Evolutionary conservation across 352 stramenopile species (phyloP).

Genomic region (Phytophthora constricta): DNA sequence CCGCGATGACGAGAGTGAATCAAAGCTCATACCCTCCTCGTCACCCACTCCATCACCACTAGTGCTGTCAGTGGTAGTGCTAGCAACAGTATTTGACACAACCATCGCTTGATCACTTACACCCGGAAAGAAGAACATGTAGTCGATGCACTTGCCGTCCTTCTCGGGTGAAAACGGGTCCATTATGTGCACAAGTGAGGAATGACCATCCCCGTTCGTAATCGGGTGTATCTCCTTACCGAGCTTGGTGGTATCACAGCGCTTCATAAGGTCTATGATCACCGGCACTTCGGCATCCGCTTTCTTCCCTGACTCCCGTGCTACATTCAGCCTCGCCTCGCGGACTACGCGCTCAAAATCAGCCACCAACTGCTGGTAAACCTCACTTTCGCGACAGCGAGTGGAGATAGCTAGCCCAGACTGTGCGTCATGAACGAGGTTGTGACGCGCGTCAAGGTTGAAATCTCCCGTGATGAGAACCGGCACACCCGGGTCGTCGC

Average conservation of each 20-base stretch:
- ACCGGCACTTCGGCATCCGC: slow-evolving; percentile 16
- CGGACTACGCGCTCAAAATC: slow-evolving; percentile 55
- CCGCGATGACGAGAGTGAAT: slow-evolving; percentile 13
- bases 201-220: slow-evolving; percentile 84
- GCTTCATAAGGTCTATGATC: slow-evolving; percentile 79
- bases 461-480: slow-evolving; percentile 83
- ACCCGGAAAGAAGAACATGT: slow-evolving; percentile 77
- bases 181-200: slow-evolving; percentile 55
- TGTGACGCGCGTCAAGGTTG: slow-evolving; percentile 80
- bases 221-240: slow-evolving; percentile 65
- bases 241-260: slow-evolving; percentile 56
- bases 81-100: slow-evolving; percentile 2
- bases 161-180: slow-evolving; percentile 55
- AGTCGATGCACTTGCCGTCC: slow-evolving; percentile 88
- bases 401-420: slow-evolving; percentile 34
- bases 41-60: slow-evolving; percentile 12
- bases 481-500: slow-evolving; percentile 55
- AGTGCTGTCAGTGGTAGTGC: slow-evolving; percentile 14
- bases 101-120: slow-evolving; percentile 32
- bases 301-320: slow-evolving; percentile 16
- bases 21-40: slow-evolving; percentile 35
- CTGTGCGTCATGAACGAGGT: slow-evolving; percentile 55
- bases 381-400: slow-evolving; percentile 59
- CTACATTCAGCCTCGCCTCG: slow-evolving; percentile 32
- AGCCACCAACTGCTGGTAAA: slow-evolving; percentile 65